Base-by-base conservation (phyloP, 768 basidiomycete species). In the Leucocoprinus birnbaumii region DNA sequence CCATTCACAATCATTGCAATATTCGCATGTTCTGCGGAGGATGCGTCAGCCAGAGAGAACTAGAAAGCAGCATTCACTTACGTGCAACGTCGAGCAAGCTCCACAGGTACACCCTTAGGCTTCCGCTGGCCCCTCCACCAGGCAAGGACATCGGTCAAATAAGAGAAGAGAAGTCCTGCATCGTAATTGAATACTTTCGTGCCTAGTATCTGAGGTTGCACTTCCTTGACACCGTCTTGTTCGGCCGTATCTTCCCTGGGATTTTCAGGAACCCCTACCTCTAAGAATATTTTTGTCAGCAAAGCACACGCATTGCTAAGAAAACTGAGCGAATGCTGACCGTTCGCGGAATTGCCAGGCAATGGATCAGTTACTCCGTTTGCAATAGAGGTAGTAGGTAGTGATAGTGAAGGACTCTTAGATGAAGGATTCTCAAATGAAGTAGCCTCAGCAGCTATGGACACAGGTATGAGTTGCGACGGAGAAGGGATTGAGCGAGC, bases 1-100 rank as follows among this genome's bases (percentile, higher is more conserved):
- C 91, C 91, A 94, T 71, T 94, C 92, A 62, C 92, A 94, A 11
- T 81, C 84, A 2, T 77, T 70, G 27, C 71, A 69, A 63, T 91
- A 94, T 24, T 61, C 60, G 40, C 60, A 61, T 22, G 52, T 54
- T 18, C 58, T 61, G 24, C 9, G 14, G 4, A 5, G 34, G n/a
- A 40, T 11, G 9, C 4, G 26, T 26, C 4, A 50, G 44, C 8
- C 37, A 21, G 38, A 24, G 26, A 26, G 37, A 24, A 27, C 25
- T n/a, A 19, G 34, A 8, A 18, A 14, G n/a, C 31, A 34, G 25
- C 37, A 52, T 48, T 18, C n/a, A 4, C 86, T 71, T 66, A 91
- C 84, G 72, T 72, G 76, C 92, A 93, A 48, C 91, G 76, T 53
- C 75, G 62, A 2, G 85, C 72, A 48, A 87, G 74, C 42, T 77